Evolutionary conservation across 2,329 filamentous ascomycete genomes (phyloP).

Genomic region (Aspergillus fischeri): DNA sequence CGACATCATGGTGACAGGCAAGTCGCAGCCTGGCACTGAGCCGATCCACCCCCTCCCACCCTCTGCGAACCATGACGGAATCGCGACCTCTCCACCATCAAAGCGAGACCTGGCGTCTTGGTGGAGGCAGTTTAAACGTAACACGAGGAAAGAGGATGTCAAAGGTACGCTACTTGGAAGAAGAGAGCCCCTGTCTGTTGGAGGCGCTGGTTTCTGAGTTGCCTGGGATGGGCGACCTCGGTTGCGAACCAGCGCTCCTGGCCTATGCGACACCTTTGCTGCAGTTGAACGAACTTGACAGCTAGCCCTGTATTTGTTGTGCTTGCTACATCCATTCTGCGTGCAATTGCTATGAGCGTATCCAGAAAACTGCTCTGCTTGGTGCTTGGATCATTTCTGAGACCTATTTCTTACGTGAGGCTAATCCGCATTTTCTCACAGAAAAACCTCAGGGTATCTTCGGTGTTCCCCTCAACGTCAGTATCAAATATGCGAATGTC

Average conservation of each 20-base stretch:
- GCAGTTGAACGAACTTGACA: background rate
- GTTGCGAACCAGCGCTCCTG: background rate
- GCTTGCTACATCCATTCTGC: background rate
- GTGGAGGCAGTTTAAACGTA: conserved; percentile 93
- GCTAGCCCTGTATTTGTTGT: background rate
- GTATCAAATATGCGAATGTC: conserved; percentile 96
- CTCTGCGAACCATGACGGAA: conserved; percentile 38
- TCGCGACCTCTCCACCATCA: conserved; percentile 66
- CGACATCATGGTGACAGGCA: conserved; percentile 35
- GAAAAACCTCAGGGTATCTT: conserved; percentile 71
- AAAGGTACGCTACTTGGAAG: conserved; percentile 48
- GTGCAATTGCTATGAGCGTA: background rate
- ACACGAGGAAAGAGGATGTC: conserved; percentile 58
- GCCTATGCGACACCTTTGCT: background rate
- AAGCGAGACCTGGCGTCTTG: conserved; percentile 89
- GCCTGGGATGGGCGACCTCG: background rate
- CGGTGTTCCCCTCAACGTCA: conserved; percentile 85
- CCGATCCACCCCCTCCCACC: conserved; percentile 30
- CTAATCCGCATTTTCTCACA: conserved; percentile 12
- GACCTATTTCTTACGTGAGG: background rate
- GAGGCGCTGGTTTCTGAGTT: background rate
- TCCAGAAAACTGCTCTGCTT: background rate
- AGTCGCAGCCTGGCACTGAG: conserved; percentile 32
- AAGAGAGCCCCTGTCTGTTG: background rate
- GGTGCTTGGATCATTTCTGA: background rate